Base-by-base conservation (phyloP, 768 basidiomycete species). In the Lactarius akahatsu region DNA sequence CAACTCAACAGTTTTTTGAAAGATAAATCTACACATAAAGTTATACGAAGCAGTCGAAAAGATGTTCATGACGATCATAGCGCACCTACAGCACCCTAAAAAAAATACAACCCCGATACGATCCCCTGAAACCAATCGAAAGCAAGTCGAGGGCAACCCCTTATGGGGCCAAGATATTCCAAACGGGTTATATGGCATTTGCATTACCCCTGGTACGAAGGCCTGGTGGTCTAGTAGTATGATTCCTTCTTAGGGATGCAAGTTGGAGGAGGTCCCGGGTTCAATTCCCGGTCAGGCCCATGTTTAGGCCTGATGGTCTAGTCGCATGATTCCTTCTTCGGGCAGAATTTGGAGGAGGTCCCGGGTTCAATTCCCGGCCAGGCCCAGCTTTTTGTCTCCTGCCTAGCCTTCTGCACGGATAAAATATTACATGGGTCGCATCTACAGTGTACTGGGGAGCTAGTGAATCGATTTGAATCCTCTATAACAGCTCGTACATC, bases 351-450 rank as follows among this genome's bases (percentile, higher is more conserved):
- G 84, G 86, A 88, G 87, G 87, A 89, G 88, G 89, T 89, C 86
- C 87, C 83, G 87, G 87, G 88, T 89, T 90, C 88, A 88, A 89
- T 88, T 88, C 88, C 87, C 87, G 84, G 86, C 83, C 81, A 87
- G 86, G 87, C 86, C 86, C 82, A 59, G 11, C 20, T 43, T 67
- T 67, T 67, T 63, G 9, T 28, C 16, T 6, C 45, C 0, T 16
- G 0, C 10, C 3, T 10, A 15, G 26, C 26, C 9, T 13, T 56
- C 9, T 15, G 36, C 26, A 13, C n/a, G 20, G 47, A 26, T 26
- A 26, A 26, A 6, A 23, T 26, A 26, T 26, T 26, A 50, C 11
- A 50, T 26, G 15, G 11, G 13, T n/a, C 10, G 11, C n/a, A n/a
- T 32, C 18, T 32, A 20, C 28, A 55, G 54, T 20, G 3, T 0